A percentile compares a stretch with the other conserved stretches of the same genome.
Evolutionary conservation across 1,284 basidiomycete species (phyloP).

Genomic region (Flammula alnicola): DNA sequence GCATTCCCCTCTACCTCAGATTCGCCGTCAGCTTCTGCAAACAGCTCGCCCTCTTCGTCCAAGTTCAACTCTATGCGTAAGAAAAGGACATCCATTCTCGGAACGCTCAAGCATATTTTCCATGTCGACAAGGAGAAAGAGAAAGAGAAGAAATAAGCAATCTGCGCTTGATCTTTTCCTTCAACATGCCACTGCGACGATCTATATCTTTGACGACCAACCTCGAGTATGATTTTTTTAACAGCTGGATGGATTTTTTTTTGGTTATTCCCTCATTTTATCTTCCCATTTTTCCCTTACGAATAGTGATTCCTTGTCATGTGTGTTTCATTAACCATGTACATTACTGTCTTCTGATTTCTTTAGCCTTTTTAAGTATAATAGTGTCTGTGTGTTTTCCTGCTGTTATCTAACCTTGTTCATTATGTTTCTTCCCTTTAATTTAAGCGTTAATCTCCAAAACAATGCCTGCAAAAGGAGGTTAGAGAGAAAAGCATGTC

Average conservation of each 20-base stretch:
- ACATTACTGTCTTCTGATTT: background rate
- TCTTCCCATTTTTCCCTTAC: background rate
- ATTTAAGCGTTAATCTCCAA: slow-evolving; percentile 41
- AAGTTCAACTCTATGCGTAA: slow-evolving; percentile 30
- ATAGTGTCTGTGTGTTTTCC: slow-evolving; percentile 13
- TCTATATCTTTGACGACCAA: slow-evolving; percentile 1
- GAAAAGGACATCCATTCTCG: slow-evolving; percentile 52
- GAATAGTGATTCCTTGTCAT: background rate
- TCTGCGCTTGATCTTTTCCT: background rate
- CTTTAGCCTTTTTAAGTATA: background rate
- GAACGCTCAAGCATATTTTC: slow-evolving; percentile 51
- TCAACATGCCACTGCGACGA: slow-evolving; percentile 5
- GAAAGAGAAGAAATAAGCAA: slow-evolving; percentile 29
- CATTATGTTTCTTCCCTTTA: slow-evolving; percentile 6
- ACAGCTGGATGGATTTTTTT: slow-evolving; percentile 3
- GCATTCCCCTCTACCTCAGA: slow-evolving; percentile 25
- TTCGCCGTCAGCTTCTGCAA: slow-evolving; percentile 15
- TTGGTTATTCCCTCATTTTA: background rate
- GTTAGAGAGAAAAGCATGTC: background rate
- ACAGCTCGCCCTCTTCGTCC: slow-evolving; percentile 29
- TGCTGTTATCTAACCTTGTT: slow-evolving; percentile 11
- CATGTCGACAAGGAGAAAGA: slow-evolving; percentile 40
- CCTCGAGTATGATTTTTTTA: background rate
- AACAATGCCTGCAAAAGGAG: slow-evolving; percentile 72
- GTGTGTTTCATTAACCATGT: slow-evolving; percentile 1